Evolutionary conservation across 2,329 filamentous ascomycete genomes (phyloP).

Genomic region (Triangularia verruculosa): DNA sequence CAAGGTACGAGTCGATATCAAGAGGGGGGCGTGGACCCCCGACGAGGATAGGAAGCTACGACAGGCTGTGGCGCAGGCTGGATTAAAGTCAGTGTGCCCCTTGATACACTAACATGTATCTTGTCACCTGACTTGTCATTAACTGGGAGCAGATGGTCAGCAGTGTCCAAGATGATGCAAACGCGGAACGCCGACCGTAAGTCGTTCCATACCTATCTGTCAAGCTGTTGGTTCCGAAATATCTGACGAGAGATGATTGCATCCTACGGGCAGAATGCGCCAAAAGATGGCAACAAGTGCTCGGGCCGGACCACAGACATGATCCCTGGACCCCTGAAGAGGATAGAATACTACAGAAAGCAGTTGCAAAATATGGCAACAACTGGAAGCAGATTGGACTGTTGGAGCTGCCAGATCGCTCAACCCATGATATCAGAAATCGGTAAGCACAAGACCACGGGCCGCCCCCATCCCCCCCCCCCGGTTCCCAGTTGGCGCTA

Average conservation of each 20-base stretch:
- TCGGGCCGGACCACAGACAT: background rate
- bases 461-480: background rate
- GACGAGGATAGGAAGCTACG: background rate
- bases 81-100: background rate
- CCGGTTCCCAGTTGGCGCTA: background rate
- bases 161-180: background rate
- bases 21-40: background rate
- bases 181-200: background rate
- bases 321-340: background rate
- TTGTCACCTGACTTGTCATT: background rate
- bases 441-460: background rate
- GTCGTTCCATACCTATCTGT: too few relatives aligned
- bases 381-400: background rate
- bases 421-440: background rate
- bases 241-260: background rate
- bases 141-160: background rate
- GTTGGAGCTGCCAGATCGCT: background rate
- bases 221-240: background rate
- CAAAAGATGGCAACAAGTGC: background rate
- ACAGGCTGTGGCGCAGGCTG: background rate
- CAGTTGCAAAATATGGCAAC: background rate
- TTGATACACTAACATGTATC: background rate
- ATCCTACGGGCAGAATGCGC: background rate
- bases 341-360: background rate
- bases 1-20: background rate